These are phyloP conservation scores for Avena sativa DNA, from an alignment of 176 grass and related monocot genomes.

Conservation along the genomic window DNA sequence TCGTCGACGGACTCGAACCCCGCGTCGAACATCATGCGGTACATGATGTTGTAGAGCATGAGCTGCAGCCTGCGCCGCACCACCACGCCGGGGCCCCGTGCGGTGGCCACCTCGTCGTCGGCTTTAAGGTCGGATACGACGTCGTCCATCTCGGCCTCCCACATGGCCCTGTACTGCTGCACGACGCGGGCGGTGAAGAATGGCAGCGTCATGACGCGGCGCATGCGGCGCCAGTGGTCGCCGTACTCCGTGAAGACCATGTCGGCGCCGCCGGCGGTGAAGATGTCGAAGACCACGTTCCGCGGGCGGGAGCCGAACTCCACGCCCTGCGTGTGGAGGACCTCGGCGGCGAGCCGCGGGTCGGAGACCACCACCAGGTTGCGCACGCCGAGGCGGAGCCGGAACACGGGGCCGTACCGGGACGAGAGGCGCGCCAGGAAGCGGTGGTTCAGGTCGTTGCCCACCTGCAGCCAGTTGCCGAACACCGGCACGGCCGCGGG, in stretches of 20 bases:
- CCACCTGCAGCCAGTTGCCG: constrained; percentile 96
- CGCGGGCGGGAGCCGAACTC: constrained; percentile 95
- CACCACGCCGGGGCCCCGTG: constrained; percentile 31
- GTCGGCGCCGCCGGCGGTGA: constrained; percentile 74
- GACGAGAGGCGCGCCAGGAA: constrained; percentile 64
- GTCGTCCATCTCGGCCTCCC: constrained; percentile 70
- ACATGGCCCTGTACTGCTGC: constrained; percentile 67
- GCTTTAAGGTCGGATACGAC: constrained; percentile 35
- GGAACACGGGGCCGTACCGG: constrained; percentile 68
- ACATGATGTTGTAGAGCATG: constrained; percentile 99
- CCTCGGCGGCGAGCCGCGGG: constrained; percentile 69
- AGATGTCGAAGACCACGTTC: constrained; percentile 94
- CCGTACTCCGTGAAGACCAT: constrained; percentile 99
- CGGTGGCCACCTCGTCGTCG: not conserved
- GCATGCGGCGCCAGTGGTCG: constrained; percentile 96
- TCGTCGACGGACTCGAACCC: constrained; percentile 70
- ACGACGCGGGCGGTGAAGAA: constrained; percentile 85
- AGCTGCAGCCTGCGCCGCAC: constrained; percentile 74
- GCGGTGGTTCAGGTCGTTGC: constrained; percentile 86
- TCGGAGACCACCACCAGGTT: constrained; percentile 84
- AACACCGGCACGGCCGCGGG: constrained; percentile 46
- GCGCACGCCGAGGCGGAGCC: constrained; percentile 78
- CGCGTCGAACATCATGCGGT: constrained; percentile 88
- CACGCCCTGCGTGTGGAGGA: constrained; percentile 89
- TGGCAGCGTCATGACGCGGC: constrained; percentile 89